Conservation (phyloP, 257 asterid species). For the Phtheirospermum japonicum region DNA sequence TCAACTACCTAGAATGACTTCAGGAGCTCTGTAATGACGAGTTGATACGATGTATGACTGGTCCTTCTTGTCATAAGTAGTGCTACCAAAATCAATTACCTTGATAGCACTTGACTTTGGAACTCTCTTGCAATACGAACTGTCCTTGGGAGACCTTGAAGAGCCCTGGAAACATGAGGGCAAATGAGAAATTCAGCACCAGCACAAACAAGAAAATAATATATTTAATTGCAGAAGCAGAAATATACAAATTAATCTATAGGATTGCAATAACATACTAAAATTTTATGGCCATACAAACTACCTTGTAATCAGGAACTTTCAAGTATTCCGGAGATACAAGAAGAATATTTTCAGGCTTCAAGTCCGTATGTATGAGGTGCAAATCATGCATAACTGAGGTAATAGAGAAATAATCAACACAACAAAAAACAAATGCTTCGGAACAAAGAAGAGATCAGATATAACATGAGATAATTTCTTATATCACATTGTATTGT, state of each 20-base stretch:
- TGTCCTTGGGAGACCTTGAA: slow-evolving; percentile 54
- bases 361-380: slow-evolving; percentile 90
- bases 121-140: slow-evolving; percentile 64
- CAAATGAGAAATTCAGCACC: not conserved
- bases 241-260: not conserved
- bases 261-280: no score
- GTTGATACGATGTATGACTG: slow-evolving; percentile 81
- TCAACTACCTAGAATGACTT: slow-evolving; percentile 89
- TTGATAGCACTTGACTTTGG: slow-evolving; percentile 93
- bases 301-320: slow-evolving; percentile 77
- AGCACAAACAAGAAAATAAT: not conserved
- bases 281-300: not conserved
- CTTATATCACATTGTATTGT: not conserved
- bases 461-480: slow-evolving; percentile 11
- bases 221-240: not conserved
- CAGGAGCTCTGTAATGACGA: slow-evolving; percentile 95
- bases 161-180: slow-evolving; percentile 40
- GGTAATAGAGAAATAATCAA: slow-evolving; percentile 26
- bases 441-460: not conserved
- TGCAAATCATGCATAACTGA: slow-evolving; percentile 92
- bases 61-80: slow-evolving; percentile 69
- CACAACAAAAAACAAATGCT: slow-evolving; percentile 14
- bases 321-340: slow-evolving; percentile 71
- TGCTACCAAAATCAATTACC: slow-evolving; percentile 93
- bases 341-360: slow-evolving; percentile 93